Conservation (phyloP, 2,329 filamentous ascomycete genomes). For the Scedosporium minutisporum region DNA sequence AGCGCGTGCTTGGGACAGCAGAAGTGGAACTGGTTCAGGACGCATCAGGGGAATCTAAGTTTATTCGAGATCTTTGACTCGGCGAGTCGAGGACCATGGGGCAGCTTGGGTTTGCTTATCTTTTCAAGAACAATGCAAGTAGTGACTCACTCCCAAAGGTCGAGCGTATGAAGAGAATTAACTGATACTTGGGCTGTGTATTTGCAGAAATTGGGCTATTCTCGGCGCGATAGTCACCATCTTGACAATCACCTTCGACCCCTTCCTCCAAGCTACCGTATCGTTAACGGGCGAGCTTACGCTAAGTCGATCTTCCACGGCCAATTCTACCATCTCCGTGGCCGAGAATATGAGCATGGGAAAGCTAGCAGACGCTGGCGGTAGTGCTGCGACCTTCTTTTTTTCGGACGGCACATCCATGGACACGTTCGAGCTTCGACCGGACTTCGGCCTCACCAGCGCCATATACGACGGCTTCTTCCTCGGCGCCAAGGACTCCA, state of each 20-base stretch:
- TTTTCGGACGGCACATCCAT: neutral
- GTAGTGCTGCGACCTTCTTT: neutral
- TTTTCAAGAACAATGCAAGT: neutral
- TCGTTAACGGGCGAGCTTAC: neutral
- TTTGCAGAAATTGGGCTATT: neutral
- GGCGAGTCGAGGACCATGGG: neutral
- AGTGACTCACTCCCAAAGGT: neutral
- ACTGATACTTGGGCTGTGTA: neutral
- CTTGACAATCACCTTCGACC: neutral
- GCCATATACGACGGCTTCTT: neutral
- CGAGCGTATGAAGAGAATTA: neutral
- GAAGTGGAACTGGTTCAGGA: conserved; percentile 1
- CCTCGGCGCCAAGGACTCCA: neutral
- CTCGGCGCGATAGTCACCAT: neutral
- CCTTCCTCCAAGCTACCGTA: neutral
- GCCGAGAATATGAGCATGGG: neutral
- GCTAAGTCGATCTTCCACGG: neutral
- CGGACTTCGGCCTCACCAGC: neutral
- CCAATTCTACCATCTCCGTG: neutral
- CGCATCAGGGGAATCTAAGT: neutral
- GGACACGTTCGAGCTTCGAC: neutral
- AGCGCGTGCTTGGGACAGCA: neutral
- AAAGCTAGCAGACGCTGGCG: neutral
- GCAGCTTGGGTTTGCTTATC: neutral
- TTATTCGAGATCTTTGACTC: neutral